Conservation (phyloP, 106 monocot genomes). For the Dendrobium officinale region DNA sequence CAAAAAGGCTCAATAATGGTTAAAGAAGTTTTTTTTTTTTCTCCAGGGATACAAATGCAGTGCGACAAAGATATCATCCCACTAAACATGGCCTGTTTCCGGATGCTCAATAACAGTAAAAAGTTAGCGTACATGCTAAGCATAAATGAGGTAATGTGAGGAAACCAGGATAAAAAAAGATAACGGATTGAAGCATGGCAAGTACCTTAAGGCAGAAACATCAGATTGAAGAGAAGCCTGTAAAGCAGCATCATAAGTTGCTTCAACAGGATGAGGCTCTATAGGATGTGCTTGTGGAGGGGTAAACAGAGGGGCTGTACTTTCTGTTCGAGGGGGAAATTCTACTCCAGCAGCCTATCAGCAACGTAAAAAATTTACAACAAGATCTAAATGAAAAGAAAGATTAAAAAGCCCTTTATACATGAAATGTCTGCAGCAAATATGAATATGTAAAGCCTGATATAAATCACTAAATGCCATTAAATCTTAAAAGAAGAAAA, state of each 20-base stretch:
- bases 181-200: neutral
- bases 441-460: neutral
- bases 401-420: neutral
- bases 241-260: slow-evolving; percentile 56
- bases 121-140: neutral
- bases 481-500: neutral
- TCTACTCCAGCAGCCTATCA: slow-evolving; percentile 80
- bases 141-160: neutral
- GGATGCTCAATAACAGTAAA: neutral
- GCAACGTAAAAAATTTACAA: neutral
- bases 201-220: slow-evolving; percentile 61
- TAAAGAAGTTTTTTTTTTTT: neutral
- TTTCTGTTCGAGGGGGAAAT: slow-evolving; percentile 86
- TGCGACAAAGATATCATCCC: neutral
- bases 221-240: slow-evolving; percentile 85
- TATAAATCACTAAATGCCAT: neutral
- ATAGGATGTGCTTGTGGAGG: slow-evolving; percentile 79
- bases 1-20: neutral
- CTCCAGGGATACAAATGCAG: neutral
- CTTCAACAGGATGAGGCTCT: slow-evolving; percentile 22
- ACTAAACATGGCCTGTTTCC: neutral
- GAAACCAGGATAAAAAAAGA: neutral
- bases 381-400: neutral
- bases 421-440: neutral
- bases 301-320: slow-evolving; percentile 67